Base-by-base conservation (phyloP, 768 basidiomycete genomes). In the Rubroboletus satanas region DNA sequence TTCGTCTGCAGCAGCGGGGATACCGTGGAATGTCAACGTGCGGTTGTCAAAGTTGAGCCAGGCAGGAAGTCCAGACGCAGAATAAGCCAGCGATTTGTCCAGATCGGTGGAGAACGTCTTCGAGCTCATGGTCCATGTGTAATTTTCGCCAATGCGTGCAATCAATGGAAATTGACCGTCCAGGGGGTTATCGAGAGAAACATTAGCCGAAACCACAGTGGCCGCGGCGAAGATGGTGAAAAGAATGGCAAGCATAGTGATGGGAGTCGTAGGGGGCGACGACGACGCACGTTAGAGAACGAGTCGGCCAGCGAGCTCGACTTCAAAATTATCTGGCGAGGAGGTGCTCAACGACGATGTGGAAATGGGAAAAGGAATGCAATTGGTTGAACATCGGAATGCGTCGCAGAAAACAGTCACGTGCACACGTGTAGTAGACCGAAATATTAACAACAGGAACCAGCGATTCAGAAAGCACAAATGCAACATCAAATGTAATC, bases 41-140 rank as follows among this genome's bases (percentile, higher is more conserved):
- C 62, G 53, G 21, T 81, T 68, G 68, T 94, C 81, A 67, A 95
- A 96, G 5, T 74, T 67, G 48, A 93, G 78, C 95, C 95, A 98
- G 4, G 65, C 49, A 4, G 93, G 93, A 17, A 94, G 74, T 26
- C 71, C 57, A 5, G 78, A 77, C 0, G 80, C 78, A 5, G 82
- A 72, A 66, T 87, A 90, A 23, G 62, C 68, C 35, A 83, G 59
- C 7, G 81, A 57, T 43, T 68, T 42, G 55, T 75, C 80, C 58
- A 71, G 67, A 32, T 73, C 61, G 9, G 80, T 79, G 31, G 69
- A 65, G 71, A 95, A 96, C 0, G 93, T 93, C 46, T 71, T 65
- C 4, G 75, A 64, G 58, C 86, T 80, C 62, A 90, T 77, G 14
- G 83, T 70, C 86, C 91, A 98, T 45, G 77, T 74, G 68, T 82